Conservation (phyloP, 768 basidiomycete genomes). For the Trametes punicea region DNA sequence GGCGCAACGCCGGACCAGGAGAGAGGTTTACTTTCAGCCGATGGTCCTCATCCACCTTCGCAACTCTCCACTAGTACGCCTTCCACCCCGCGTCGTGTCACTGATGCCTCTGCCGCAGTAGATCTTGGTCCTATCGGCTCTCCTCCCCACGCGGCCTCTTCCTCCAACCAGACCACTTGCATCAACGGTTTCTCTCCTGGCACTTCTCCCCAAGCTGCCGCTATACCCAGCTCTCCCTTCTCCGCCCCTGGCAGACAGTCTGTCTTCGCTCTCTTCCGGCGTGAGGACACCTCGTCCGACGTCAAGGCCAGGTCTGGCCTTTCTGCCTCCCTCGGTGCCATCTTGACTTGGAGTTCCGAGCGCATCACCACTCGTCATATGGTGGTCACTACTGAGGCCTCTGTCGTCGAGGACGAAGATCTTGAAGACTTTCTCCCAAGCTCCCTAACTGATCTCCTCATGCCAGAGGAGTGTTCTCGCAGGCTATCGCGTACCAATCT, state of each 20-base stretch:
- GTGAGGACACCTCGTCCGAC: conserved; percentile 30
- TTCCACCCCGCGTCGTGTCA: conserved; percentile 47
- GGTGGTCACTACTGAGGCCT: conserved; percentile 28
- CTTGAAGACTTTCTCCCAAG: conserved; percentile 88
- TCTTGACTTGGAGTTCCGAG: conserved; percentile 40
- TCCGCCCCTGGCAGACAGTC: conserved; percentile 68
- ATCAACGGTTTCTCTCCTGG: conserved; percentile 52
- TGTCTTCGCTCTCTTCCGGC: conserved; percentile 43
- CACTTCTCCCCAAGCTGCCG: conserved; percentile 49
- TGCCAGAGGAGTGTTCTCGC: conserved; percentile 80
- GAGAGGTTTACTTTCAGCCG: no score
- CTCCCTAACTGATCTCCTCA: conserved; percentile 83
- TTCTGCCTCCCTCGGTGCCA: conserved; percentile 63
- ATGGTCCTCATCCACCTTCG: conserved; percentile 35
- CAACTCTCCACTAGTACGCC: conserved; percentile 52
- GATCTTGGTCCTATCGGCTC: conserved; percentile 86
- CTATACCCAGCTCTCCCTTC: conserved; percentile 64
- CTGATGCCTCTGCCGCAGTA: conserved; percentile 35
- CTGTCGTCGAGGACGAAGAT: conserved; percentile 67
- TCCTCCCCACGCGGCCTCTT: conserved; percentile 51
- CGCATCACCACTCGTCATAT: conserved; percentile 11
- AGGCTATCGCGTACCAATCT: conserved; percentile 74
- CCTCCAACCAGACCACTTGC: conserved; percentile 34
- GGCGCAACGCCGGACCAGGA: no score
- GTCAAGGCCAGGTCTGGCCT: conserved; percentile 46